phyloP scores from a whole-genome alignment of 345 rosid genomes.

The Triadica sebifera region DNA sequence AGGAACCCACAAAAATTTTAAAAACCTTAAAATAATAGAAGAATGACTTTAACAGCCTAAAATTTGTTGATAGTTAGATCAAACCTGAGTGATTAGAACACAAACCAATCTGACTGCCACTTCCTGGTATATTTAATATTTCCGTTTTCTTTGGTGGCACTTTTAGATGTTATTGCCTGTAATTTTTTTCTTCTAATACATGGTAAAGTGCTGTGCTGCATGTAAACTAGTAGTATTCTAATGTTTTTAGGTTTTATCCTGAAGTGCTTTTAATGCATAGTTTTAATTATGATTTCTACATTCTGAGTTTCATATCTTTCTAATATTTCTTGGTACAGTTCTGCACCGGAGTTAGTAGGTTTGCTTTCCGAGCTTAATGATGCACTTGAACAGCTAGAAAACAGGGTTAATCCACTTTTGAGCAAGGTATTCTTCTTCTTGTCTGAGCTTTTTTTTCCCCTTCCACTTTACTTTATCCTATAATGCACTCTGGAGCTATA shows the following conservation, averaged over 20 bases:
- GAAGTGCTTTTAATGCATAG: too few relatives aligned
- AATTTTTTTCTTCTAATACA: not conserved
- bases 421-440: conserved; percentile 46
- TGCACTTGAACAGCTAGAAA: conserved; percentile 68
- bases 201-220: not conserved
- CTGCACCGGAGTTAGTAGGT: conserved; percentile 93
- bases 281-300: not conserved
- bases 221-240: not conserved
- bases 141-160: not conserved
- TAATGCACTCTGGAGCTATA: not conserved
- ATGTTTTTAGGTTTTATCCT: not conserved
- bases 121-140: too few relatives aligned
- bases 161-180: not conserved
- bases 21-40: not conserved
- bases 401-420: conserved; percentile 63
- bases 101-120: not conserved
- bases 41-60: too few relatives aligned
- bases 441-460: not conserved
- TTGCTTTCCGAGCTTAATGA: conserved; percentile 75
- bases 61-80: too few relatives aligned
- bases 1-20: not conserved
- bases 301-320: not conserved
- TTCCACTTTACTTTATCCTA: not conserved
- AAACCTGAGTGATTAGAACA: too few relatives aligned
- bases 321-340: conserved; percentile 40